Evolutionary conservation across 75 land plant genomes (phyloP).

Genomic region (Pinus taeda): DNA sequence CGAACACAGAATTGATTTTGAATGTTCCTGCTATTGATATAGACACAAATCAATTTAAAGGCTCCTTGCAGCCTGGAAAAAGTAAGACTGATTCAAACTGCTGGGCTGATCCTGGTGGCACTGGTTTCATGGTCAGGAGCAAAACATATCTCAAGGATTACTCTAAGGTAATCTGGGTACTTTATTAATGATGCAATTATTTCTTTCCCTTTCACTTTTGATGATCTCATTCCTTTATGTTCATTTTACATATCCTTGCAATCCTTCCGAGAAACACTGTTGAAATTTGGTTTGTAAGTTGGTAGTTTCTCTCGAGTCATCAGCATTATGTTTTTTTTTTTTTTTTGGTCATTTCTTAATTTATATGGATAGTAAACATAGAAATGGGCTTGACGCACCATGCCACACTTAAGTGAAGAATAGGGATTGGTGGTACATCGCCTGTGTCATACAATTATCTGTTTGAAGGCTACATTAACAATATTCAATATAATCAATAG

Average conservation of each 20-base stretch:
- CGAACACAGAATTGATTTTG: conserved; percentile 34
- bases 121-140: conserved; percentile 87
- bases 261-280: not conserved
- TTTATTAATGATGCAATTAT: not conserved
- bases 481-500: too few species aligned
- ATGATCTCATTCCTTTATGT: not conserved
- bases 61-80: conserved; percentile 46
- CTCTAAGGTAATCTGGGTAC: conserved; percentile 47
- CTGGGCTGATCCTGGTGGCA: conserved; percentile 80
- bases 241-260: not conserved
- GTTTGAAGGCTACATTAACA: too few species aligned
- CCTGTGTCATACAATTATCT: too few species aligned
- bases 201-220: not conserved
- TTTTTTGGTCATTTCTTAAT: too few species aligned
- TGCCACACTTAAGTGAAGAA: too few species aligned
- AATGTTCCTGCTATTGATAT: conserved; percentile 28
- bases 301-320: too few species aligned
- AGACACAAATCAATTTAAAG: conserved; percentile 48
- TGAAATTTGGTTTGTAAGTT: too few species aligned
- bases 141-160: conserved; percentile 75
- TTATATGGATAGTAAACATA: too few species aligned
- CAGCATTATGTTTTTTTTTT: too few species aligned
- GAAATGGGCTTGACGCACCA: too few species aligned
- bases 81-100: conserved; percentile 55
- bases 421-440: too few species aligned